A percentile compares a stretch with the other conserved stretches of the same genome.
Conservation (phyloP, 805 yeast genomes). For the Wickerhamiella allomyrinae region DNA sequence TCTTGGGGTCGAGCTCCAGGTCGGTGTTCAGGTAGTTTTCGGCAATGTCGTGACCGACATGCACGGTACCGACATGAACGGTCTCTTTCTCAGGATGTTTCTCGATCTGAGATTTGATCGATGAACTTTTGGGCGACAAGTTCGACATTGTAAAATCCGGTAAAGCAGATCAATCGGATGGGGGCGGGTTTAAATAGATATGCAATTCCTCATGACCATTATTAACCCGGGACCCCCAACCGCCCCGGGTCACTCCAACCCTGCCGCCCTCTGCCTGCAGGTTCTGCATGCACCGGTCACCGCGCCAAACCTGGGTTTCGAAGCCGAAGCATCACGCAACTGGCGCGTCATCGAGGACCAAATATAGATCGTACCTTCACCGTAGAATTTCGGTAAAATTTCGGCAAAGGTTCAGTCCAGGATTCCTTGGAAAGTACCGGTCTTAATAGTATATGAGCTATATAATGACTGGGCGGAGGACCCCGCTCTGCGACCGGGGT, state of each 20-base stretch:
- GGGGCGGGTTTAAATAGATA: background rate
- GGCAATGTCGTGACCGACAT: background rate
- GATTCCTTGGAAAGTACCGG: too few relatives aligned
- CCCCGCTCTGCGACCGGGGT: too few relatives aligned
- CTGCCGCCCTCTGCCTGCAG: background rate
- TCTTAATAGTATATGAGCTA: too few relatives aligned
- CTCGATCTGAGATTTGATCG: too few relatives aligned
- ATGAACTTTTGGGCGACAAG: background rate
- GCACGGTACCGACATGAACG: background rate
- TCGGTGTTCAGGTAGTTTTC: background rate
- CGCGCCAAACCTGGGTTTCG: too few relatives aligned
- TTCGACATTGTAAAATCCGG: background rate
- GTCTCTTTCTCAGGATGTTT: background rate
- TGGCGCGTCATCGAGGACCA: too few relatives aligned
- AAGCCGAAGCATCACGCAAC: too few relatives aligned
- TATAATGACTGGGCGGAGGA: too few relatives aligned
- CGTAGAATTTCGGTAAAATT: too few relatives aligned
- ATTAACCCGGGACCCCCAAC: background rate
- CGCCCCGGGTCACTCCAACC: background rate
- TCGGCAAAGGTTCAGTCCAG: too few relatives aligned
- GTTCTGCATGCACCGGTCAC: too few relatives aligned
- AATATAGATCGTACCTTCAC: too few relatives aligned
- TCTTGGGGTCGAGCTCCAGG: slow-evolving; percentile 2
- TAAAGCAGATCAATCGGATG: background rate
- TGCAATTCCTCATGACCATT: background rate